phyloP scores from a whole-genome alignment of 768 basidiomycete genomes.

The Suillus cothurnatus region DNA sequence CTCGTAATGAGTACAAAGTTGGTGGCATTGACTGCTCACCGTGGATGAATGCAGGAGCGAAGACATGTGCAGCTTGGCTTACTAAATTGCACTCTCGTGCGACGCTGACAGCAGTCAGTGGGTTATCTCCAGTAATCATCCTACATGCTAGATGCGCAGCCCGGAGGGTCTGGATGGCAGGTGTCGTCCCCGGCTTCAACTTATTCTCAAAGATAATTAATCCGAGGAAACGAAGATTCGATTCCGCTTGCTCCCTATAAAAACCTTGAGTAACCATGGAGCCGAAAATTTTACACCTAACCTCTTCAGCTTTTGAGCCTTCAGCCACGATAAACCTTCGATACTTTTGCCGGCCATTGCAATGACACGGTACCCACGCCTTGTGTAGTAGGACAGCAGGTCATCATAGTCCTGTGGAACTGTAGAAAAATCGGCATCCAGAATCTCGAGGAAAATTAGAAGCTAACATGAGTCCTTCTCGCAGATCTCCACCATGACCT shows the following conservation, averaged over 20 bases:
- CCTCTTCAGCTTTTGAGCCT: slow-evolving; percentile 96
- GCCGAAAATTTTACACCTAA: slow-evolving; percentile 30
- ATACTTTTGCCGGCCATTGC: slow-evolving; percentile 97
- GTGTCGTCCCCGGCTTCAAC: slow-evolving; percentile 88
- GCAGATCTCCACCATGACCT: slow-evolving; percentile 96
- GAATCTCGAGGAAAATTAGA: background rate
- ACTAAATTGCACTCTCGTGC: slow-evolving; percentile 92
- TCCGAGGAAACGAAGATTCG: slow-evolving; percentile 86
- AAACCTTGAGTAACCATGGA: slow-evolving; percentile 7
- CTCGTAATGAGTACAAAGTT: background rate
- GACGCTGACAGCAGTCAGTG: slow-evolving; percentile 94
- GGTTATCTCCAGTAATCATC: slow-evolving; percentile 99
- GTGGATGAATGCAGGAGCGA: slow-evolving; percentile 74
- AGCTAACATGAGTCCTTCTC: slow-evolving; percentile 84
- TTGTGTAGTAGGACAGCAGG: slow-evolving; percentile 94
- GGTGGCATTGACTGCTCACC: slow-evolving; percentile 44
- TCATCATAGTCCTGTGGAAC: slow-evolving; percentile 98
- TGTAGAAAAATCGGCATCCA: slow-evolving; percentile 35
- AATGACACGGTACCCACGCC: slow-evolving; percentile 95
- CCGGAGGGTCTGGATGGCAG: slow-evolving; percentile 87
- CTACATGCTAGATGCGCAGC: slow-evolving; percentile 90
- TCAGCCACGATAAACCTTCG: slow-evolving; percentile 93
- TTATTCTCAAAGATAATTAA: slow-evolving; percentile 98
- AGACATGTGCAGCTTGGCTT: slow-evolving; percentile 87
- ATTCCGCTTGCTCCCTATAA: slow-evolving; percentile 90